Percentiles rank a stretch among this genome's conserved stretches.
Conservation (phyloP, 2,329 filamentous ascomycete species). For the Aspergillus sp. region DNA sequence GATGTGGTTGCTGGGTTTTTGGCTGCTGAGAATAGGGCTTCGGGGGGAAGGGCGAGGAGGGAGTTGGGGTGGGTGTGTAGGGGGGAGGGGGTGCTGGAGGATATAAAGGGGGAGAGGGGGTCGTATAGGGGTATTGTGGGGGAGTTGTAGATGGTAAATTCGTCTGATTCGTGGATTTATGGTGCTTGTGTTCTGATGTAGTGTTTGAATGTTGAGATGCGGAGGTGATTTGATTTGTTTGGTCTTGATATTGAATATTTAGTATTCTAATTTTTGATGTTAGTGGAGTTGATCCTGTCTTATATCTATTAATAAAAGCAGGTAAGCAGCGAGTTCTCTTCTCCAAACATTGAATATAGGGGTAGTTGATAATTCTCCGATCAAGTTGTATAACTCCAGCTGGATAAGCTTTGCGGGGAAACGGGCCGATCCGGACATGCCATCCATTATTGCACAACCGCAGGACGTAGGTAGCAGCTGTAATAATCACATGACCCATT, state of each 20-base stretch:
- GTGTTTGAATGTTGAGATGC: too few relatives aligned
- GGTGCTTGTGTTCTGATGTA: not conserved
- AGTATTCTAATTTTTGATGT: not conserved
- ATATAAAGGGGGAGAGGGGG: slow-evolving; percentile 29
- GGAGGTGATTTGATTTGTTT: too few relatives aligned
- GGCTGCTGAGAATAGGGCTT: slow-evolving; percentile 35
- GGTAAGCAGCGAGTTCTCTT: too few relatives aligned
- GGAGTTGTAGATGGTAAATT: slow-evolving; percentile 9
- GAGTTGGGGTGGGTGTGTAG: slow-evolving; percentile 40
- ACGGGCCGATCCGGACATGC: not conserved
- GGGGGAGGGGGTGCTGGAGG: slow-evolving; percentile 29
- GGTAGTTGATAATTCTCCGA: too few relatives aligned
- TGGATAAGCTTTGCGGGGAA: not conserved
- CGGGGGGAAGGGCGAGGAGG: slow-evolving; percentile 40
- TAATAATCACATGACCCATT: too few relatives aligned
- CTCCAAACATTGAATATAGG: too few relatives aligned
- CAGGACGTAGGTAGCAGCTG: too few relatives aligned
- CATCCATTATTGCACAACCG: not conserved
- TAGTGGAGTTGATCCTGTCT: too few relatives aligned
- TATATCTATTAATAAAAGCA: too few relatives aligned
- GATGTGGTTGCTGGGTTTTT: slow-evolving; percentile 30
- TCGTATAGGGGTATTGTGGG: slow-evolving; percentile 23
- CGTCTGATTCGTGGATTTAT: too few relatives aligned
- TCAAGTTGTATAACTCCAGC: too few relatives aligned
- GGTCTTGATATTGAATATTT: not conserved